phyloP scores from a whole-genome alignment of 148 eudicot species.

The Linanthus parryae region DNA sequence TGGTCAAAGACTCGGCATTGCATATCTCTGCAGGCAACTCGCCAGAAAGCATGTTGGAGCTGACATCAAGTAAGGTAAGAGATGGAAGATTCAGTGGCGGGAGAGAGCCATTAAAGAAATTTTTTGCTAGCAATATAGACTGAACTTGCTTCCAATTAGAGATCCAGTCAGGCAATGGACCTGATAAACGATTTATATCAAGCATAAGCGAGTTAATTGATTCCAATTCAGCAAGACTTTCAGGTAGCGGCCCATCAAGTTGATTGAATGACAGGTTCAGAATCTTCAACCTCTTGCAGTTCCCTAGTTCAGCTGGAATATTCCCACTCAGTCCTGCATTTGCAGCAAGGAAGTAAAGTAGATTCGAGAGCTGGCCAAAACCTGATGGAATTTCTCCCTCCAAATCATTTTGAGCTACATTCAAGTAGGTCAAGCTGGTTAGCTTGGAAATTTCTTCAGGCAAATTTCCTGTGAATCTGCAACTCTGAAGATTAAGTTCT shows the following conservation, averaged over 20 bases:
- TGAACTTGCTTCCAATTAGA: slow-evolving; percentile 62
- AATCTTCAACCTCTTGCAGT: slow-evolving; percentile 61
- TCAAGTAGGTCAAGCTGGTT: slow-evolving; percentile 41
- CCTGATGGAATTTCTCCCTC: slow-evolving; percentile 60
- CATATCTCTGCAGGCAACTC: slow-evolving; percentile 58
- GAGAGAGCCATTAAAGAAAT: slow-evolving; percentile 49
- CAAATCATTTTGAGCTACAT: slow-evolving; percentile 62
- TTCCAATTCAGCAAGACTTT: slow-evolving; percentile 53
- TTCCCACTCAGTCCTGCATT: slow-evolving; percentile 57
- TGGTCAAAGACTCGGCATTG: slow-evolving; percentile 29
- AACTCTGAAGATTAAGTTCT: slow-evolving; percentile 45
- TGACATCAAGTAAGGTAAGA: slow-evolving; percentile 41
- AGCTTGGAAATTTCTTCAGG: slow-evolving; percentile 59
- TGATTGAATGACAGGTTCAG: slow-evolving; percentile 61
- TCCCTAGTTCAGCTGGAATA: slow-evolving; percentile 66
- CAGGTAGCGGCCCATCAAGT: slow-evolving; percentile 65
- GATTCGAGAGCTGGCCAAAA: slow-evolving; percentile 51
- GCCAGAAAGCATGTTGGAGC: slow-evolving; percentile 68
- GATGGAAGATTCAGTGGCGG: slow-evolving; percentile 56
- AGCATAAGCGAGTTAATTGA: slow-evolving; percentile 52
- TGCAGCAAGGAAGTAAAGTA: slow-evolving; percentile 48
- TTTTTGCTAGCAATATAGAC: slow-evolving; percentile 47
- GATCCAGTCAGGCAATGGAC: slow-evolving; percentile 66
- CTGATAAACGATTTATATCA: slow-evolving; percentile 51
- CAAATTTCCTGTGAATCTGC: slow-evolving; percentile 53